phyloP scores from a whole-genome alignment of 2,329 filamentous ascomycete genomes.

The Penicillium verrucosum region DNA sequence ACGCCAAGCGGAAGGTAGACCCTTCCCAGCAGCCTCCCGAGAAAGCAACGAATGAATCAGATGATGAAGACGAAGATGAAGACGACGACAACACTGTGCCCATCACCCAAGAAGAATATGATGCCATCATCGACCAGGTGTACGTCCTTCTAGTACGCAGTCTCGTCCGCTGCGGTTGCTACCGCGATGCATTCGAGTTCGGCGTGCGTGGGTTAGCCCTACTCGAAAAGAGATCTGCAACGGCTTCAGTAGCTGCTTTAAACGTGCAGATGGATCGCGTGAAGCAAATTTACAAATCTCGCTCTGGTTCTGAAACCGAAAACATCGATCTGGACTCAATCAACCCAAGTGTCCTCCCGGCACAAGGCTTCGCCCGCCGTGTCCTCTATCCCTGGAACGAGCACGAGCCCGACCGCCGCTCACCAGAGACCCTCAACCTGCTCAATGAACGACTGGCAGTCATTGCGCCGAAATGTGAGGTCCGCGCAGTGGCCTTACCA shows the following conservation, averaged over 20 bases:
- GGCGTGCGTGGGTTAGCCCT: slow-evolving; percentile 32
- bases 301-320: slow-evolving; percentile 4
- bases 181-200: slow-evolving; percentile 43
- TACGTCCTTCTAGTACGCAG: slow-evolving; percentile 38
- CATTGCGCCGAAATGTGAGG: slow-evolving; percentile 78
- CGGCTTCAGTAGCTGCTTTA: slow-evolving; percentile 15
- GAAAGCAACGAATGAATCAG: slow-evolving; percentile 16
- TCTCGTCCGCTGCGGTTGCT: slow-evolving; percentile 39
- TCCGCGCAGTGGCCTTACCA: slow-evolving; percentile 72
- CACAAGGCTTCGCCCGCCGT: slow-evolving; percentile 45
- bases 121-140: slow-evolving; percentile 35
- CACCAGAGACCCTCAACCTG: slow-evolving; percentile 55
- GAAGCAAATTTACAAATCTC: slow-evolving; percentile 23
- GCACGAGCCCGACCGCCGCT: slow-evolving; percentile 58
- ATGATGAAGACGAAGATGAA: slow-evolving; percentile 40
- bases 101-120: slow-evolving; percentile 35
- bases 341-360: slow-evolving; percentile 31
- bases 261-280: slow-evolving; percentile 30
- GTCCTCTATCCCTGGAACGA: slow-evolving; percentile 64
- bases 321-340: slow-evolving; percentile 20
- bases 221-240: slow-evolving; percentile 12
- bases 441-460: slow-evolving; percentile 67
- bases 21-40: neutral
- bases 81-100: slow-evolving; percentile 41
- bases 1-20: slow-evolving; percentile 55